phyloP scores from a whole-genome alignment of 2,329 filamentous ascomycete species.

The Leptographium galeiforme region DNA sequence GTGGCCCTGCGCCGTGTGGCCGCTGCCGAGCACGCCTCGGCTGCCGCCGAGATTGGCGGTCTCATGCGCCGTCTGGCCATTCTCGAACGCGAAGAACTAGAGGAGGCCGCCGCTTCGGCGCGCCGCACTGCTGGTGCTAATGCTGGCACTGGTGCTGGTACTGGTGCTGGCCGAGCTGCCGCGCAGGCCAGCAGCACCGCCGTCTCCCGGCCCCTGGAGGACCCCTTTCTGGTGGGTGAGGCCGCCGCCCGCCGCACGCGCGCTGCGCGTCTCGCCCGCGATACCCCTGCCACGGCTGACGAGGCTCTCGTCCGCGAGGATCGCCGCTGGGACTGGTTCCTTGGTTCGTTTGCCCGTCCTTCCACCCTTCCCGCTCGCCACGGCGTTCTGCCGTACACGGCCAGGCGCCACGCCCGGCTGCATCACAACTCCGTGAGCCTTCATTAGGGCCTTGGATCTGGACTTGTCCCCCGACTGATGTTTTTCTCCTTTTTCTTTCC shows the following conservation, averaged over 20 bases:
- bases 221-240: slow-evolving; percentile 55
- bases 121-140: neutral
- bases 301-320: slow-evolving; percentile 44
- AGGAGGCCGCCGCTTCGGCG: slow-evolving; percentile 15
- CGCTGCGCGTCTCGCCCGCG: slow-evolving; percentile 40
- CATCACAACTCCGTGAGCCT: slow-evolving; percentile 1
- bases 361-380: slow-evolving; percentile 17
- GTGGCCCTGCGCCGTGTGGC: slow-evolving; percentile 50
- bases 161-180: no score
- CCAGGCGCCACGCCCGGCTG: slow-evolving; percentile 1
- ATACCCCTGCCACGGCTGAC: slow-evolving; percentile 28
- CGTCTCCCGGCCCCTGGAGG: slow-evolving; percentile 41
- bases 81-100: slow-evolving; percentile 24
- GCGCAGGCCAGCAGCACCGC: slow-evolving; percentile 5
- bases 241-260: slow-evolving; percentile 45
- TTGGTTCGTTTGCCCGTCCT: slow-evolving; percentile 32
- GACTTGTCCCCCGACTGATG: neutral
- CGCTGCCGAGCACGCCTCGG: slow-evolving; percentile 24
- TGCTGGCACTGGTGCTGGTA: neutral
- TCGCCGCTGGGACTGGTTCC: slow-evolving; percentile 45
- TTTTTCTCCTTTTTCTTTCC: neutral
- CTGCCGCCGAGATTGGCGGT: slow-evolving; percentile 16
- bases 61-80: slow-evolving; percentile 18
- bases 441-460: neutral
- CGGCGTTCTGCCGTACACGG: neutral